Conservation (phyloP, 768 basidiomycete genomes). For the Kwoniella shandongensis region DNA sequence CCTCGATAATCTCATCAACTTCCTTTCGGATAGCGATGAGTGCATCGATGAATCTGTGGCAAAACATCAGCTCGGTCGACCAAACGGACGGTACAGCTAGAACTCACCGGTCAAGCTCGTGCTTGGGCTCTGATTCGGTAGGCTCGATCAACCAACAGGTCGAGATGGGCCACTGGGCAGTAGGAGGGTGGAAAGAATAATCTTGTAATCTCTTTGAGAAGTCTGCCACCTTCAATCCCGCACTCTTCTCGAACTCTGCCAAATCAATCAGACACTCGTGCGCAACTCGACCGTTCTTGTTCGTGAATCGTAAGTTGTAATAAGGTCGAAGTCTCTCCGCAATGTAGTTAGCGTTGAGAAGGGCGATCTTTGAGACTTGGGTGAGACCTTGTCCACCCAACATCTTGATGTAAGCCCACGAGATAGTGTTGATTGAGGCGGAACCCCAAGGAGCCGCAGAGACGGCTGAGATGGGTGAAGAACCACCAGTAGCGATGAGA, state of each 20-base stretch:
- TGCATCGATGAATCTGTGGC: constrained; percentile 87
- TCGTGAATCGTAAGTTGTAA: constrained; percentile 86
- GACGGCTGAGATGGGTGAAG: constrained; percentile 78
- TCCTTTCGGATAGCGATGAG: constrained; percentile 96
- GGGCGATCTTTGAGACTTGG: constrained; percentile 78
- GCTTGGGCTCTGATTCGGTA: constrained; percentile 90
- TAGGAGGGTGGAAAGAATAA: constrained; percentile 62
- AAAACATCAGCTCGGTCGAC: neutral
- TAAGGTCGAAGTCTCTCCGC: constrained; percentile 78
- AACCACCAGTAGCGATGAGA: constrained; percentile 63
- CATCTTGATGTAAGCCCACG: constrained; percentile 99
- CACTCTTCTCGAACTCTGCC: constrained; percentile 86
- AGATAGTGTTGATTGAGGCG: constrained; percentile 90
- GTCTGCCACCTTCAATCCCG: constrained; percentile 85
- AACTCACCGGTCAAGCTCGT: constrained; percentile 79
- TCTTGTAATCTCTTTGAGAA: constrained; percentile 91
- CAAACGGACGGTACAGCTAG: neutral
- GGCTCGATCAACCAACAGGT: constrained; percentile 82
- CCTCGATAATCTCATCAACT: constrained; percentile 79
- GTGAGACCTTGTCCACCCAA: constrained; percentile 89
- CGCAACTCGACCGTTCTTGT: constrained; percentile 85
- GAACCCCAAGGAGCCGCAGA: constrained; percentile 92
- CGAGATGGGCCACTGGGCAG: constrained; percentile 96
- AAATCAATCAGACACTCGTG: constrained; percentile 95
- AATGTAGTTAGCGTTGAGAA: constrained; percentile 97